Conservation (phyloP, 495 filamentous ascomycete species). For the Tuber calosporum region DNA sequence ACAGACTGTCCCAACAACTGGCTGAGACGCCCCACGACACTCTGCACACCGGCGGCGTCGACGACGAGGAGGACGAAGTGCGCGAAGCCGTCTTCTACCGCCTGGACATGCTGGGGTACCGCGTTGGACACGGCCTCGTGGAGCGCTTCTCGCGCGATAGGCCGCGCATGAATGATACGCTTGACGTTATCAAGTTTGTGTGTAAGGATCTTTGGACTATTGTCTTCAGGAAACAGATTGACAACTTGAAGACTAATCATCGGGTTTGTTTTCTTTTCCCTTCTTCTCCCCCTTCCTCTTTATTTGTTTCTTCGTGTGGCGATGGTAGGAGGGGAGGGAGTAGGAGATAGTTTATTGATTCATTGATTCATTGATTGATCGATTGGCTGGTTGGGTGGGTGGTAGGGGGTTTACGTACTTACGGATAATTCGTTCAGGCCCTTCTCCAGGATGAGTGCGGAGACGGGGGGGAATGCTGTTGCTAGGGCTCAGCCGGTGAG, state of each 20-base stretch:
- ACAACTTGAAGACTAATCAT: conserved; percentile 98
- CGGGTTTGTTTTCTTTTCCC: conserved; percentile 49
- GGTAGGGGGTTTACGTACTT: conserved; percentile 84
- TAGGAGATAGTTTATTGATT: not conserved
- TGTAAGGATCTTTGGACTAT: conserved; percentile 97
- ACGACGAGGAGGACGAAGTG: conserved; percentile 70
- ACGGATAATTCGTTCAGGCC: conserved; percentile 91
- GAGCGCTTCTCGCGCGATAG: conserved; percentile 86
- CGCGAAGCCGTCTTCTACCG: conserved; percentile 75
- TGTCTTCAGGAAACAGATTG: conserved; percentile 91
- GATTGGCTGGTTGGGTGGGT: conserved; percentile 3
- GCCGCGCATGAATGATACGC: conserved; percentile 75
- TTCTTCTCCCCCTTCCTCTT: not conserved
- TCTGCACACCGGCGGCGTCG: conserved; percentile 32
- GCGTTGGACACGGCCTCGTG: conserved; percentile 85
- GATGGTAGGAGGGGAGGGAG: not conserved
- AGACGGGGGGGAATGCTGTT: conserved; percentile 62
- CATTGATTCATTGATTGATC: conserved; percentile 6
- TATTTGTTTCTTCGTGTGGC: not conserved
- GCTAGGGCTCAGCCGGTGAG: conserved; percentile 72
- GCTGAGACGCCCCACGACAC: not conserved
- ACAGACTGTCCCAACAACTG: conserved; percentile 54
- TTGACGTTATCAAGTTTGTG: conserved; percentile 92
- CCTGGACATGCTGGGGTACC: conserved; percentile 78
- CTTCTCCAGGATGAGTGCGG: conserved; percentile 76